Evolutionary conservation across 345 rosid genomes (phyloP).

Genomic region (Populus simonii): DNA sequence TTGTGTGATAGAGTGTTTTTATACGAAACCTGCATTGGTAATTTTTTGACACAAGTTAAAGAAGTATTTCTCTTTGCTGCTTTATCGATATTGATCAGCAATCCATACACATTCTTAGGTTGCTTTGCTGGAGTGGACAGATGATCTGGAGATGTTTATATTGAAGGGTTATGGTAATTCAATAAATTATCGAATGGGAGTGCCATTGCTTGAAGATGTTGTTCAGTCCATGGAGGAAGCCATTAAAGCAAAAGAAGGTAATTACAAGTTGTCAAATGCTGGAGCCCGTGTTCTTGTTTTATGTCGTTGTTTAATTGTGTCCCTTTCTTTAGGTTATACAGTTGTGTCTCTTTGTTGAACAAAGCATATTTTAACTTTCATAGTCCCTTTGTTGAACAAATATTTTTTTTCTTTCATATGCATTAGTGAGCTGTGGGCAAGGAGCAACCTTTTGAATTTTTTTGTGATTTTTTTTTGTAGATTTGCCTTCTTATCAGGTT

Average conservation of each 20-base stretch:
- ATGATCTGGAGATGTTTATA: conserved; percentile 76
- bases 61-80: not conserved
- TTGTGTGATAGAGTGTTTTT: not conserved
- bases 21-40: not conserved
- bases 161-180: conserved; percentile 87
- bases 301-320: not conserved
- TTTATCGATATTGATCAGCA: conserved; percentile 20
- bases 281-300: not conserved
- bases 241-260: conserved; percentile 77
- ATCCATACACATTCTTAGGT: conserved; percentile 40
- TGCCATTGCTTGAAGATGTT: conserved; percentile 82
- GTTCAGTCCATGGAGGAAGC: conserved; percentile 87
- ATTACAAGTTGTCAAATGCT: conserved; percentile 2
- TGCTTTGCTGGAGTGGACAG: conserved; percentile 92
- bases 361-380: not conserved
- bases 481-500: not conserved
- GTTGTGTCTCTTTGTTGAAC: not conserved
- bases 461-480: not conserved
- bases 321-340: not conserved
- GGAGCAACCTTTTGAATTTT: not conserved
- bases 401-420: not conserved
- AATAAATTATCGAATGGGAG: conserved; percentile 82
- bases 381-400: not conserved
- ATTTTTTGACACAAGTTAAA: not conserved
- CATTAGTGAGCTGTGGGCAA: not conserved